Evolutionary conservation across 1,284 basidiomycete genomes (phyloP).

Genomic region (Rhodotorula sp.): DNA sequence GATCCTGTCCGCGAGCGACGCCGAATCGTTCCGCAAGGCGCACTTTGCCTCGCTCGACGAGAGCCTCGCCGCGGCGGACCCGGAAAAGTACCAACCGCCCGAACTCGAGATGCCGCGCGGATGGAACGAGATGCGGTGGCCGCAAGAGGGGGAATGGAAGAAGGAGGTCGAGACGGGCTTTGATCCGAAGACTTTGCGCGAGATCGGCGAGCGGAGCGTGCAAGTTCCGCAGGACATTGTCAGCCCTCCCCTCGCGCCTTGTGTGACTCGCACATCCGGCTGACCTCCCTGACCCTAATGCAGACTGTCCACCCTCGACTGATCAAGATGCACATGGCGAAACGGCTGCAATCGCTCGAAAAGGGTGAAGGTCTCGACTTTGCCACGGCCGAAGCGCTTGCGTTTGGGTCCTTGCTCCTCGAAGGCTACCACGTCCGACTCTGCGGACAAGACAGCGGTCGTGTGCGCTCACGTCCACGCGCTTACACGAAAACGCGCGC

Average conservation of each 20-base stretch:
- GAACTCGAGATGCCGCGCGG: conserved; percentile 60
- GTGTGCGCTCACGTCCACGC: conserved; percentile 45
- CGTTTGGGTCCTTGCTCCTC: conserved; percentile 76
- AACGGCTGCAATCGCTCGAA: conserved; percentile 68
- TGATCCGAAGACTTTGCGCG: conserved; percentile 55
- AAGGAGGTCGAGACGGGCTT: conserved; percentile 70
- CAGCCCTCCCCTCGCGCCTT: background rate
- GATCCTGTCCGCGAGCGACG: conserved; percentile 58
- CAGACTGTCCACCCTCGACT: conserved; percentile 67
- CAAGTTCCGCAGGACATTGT: conserved; percentile 72
- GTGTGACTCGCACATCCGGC: no score
- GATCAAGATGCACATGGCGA: conserved; percentile 69
- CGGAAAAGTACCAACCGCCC: conserved; percentile 53
- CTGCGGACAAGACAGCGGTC: conserved; percentile 84
- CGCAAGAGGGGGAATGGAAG: conserved; percentile 58
- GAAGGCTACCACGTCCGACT: conserved; percentile 78
- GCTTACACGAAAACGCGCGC: background rate
- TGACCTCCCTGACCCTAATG: background rate
- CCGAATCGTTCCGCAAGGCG: conserved; percentile 57
- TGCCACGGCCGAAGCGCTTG: conserved; percentile 84
- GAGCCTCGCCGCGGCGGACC: conserved; percentile 60
- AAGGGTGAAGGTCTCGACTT: conserved; percentile 73
- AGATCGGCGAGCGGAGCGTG: conserved; percentile 69
- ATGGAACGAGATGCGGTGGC: conserved; percentile 74
- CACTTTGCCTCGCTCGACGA: conserved; percentile 65